Evolutionary conservation across 1,139 yeast species (phyloP), one percentile per base, ranked within the genome.

Genomic region (Candida glucosophila): DNA sequence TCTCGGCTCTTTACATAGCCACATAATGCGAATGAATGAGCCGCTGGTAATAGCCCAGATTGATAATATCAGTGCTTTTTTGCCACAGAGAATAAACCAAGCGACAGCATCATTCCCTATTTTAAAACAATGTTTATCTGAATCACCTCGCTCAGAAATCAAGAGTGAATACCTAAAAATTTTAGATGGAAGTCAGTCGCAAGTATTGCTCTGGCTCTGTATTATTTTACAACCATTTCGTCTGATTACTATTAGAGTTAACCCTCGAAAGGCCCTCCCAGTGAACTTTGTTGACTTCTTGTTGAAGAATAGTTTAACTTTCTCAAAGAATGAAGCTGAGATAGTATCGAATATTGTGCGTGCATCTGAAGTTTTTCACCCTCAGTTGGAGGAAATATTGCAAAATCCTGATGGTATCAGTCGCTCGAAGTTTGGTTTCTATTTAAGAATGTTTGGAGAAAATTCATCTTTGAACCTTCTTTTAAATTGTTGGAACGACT

Each of bases 271-370:
- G 43, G 34, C 23, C 29, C 69, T 71, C 1, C 47, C 51, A 5
- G 28, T 40, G 4, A 47, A 43, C 19, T 48, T 47, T 6, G 54
- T 50, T 2, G 64, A 55, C 23, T 40, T 63, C 14, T 61, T 81
- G 3, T 49, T 82, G 19, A 67, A 74, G 36, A 86, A 81, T 30
- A 90, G 93, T 0, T 51, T 88, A 21, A 77, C 79, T 41, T 63
- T 77, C 30, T 74, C 86, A 10, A 68, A 70, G 27, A 49, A 52
- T 22, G 78, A 76, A 21, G 73, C 73, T 9, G 73, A 67, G 4
- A 51, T 62, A 8, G 68, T 74, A 2, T 48, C 73, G 1, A 52
- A 57, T 22, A 51, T 73, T 12, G 44, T 52, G 12, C 37, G 36
- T 11, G 31, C 45, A 17, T 28, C 43, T 11, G 35, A 32, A 4